Evolutionary conservation across 768 basidiomycete species (phyloP).

Genomic region (Suillus fuscotomentosus): DNA sequence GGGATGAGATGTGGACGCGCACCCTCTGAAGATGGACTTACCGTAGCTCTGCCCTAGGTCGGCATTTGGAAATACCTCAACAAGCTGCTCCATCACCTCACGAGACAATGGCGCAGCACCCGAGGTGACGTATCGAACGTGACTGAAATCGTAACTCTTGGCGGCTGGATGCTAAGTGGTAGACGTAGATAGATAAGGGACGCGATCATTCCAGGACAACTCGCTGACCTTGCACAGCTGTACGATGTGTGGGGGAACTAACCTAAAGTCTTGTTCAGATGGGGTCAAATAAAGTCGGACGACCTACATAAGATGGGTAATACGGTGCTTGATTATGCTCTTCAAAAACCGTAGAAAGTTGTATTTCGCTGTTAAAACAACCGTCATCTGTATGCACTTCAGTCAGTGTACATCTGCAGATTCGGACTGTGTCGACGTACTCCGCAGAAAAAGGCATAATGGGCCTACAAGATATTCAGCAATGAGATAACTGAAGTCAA

Average conservation of each 20-base stretch:
- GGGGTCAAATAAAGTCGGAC: not conserved
- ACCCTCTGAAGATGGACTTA: constrained; percentile 18
- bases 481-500: not conserved
- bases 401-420: constrained; percentile 1
- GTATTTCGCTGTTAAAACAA: constrained; percentile 48
- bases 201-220: not conserved
- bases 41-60: constrained; percentile 65
- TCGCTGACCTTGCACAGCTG: constrained; percentile 45
- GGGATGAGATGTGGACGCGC: not conserved
- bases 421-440: constrained; percentile 35
- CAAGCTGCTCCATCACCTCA: constrained; percentile 47
- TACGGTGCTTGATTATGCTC: constrained; percentile 42
- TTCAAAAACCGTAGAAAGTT: constrained; percentile 43
- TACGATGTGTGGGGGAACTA: constrained; percentile 49
- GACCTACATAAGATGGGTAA: constrained; percentile 43
- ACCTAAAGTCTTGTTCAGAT: constrained; percentile 17
- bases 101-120: constrained; percentile 61
- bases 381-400: constrained; percentile 40
- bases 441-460: constrained; percentile 53
- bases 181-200: not conserved
- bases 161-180: constrained; percentile 36
- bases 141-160: constrained; percentile 38
- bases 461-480: constrained; percentile 44
- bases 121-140: constrained; percentile 35
- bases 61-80: constrained; percentile 45